Evolutionary conservation across 768 basidiomycete genomes (phyloP), one percentile per base, ranked within the genome.

Genomic region (Suillus plorans): DNA sequence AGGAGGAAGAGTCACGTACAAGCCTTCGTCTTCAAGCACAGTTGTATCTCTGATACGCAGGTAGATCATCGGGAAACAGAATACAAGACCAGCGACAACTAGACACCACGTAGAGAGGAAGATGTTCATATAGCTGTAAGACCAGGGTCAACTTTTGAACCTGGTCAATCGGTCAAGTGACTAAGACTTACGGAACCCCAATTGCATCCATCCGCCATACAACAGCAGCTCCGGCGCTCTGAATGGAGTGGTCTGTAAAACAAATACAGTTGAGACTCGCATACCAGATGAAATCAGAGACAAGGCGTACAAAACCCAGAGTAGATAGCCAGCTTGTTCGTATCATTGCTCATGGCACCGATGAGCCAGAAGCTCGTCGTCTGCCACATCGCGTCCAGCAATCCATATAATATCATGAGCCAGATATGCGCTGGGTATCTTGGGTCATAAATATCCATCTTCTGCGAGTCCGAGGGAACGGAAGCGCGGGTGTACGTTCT

Each of bases 301-400:
- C 25, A 10, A 63, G 3, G 79, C 88, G 67, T 72, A 92, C 90
- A 92, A 69, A 94, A 89, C 34, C 92, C 92, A 7, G 88, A 77
- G 70, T 92, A 88, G 72, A 91, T 84, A 0, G 91, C 91, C 22
- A 94, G 83, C 72, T 90, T 91, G 5, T 81, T 84, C 8, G 89
- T 86, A 70, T 92, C 87, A 66, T 93, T 92, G 28, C 89, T 90
- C 87, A 94, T 90, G 10, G 89, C 88, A 49, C 92, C 91, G 81
- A 91, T 89, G 71, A 90, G 79, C 89, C 89, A 91, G 73, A 91
- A 91, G 10, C 84, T 84, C 0, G 84, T 85, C 3, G 89, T 91
- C 73, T 93, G 92, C 89, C 91, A 94, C 85, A 91, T 88, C 0
- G 92, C 80, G 68, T 94, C 91, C 53, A 92, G 80, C 4, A 92